Base-by-base conservation (phyloP, 495 filamentous ascomycete genomes). In the Penicillium goetzii region DNA sequence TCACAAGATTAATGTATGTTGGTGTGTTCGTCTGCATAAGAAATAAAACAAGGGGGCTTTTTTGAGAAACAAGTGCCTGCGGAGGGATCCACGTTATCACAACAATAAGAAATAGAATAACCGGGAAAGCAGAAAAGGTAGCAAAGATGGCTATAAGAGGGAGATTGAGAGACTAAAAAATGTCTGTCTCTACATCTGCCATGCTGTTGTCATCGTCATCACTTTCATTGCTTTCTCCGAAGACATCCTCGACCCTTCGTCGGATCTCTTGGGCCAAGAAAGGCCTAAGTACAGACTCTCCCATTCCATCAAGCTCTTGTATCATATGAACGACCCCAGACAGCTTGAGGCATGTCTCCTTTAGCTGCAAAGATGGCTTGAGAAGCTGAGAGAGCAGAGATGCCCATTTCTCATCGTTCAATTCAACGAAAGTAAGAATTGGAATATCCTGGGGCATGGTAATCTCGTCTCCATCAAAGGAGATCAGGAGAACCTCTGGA, bases 201-300 rank as follows among this genome's bases (percentile, higher is more conserved):
- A 50, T 50, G 14, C 47, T 50, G 21, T n/a, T 50, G 47, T 50
- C 47, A 26, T 50, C 47, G 12, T 50, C 47, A 50, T 50, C 47
- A 50, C 21, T 26, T 10, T 26, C 19, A 50, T 11, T n/a, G 47
- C 0, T 21, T 50, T 4, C 47, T 50, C 47, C 47, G 15, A 50
- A 50, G 21, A 50, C 47, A 50, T 50, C 47, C 10, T 50, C n/a
- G 8, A 50, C 47, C 47, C 47, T 25, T 50, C 47, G 47, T 50
- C 47, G 47, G 47, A 50, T 50, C 47, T 26, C 47, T 50, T 50
- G n/a, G 25, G 47, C 47, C 47, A 50, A 26, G 47, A 26, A 50
- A 25, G 21, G 17, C 47, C 47, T 50, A 1, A 50, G 47, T 26
- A 4, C 47, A 50, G 47, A 50, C 19, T 50, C 2, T 21, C 47